Base-by-base conservation (phyloP, 192 early-diverging fungal genomes). In the Coemansia sp. region DNA sequence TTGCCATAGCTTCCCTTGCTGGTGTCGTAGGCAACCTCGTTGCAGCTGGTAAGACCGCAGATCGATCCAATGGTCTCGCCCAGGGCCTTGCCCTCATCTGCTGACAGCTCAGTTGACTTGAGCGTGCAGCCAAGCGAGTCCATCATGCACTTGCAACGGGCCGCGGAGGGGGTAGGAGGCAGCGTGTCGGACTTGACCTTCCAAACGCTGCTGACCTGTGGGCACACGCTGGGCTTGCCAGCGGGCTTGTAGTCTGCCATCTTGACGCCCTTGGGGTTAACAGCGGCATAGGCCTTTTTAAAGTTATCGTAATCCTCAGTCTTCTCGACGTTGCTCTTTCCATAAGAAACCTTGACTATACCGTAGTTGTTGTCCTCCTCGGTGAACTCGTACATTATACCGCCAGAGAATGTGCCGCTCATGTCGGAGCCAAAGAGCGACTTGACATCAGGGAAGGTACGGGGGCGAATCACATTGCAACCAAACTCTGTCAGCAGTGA, bases 401-500 rank as follows among this genome's bases (percentile, higher is more conserved):
- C 86, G 25, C 86, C 86, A 5, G 85, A 86, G 71, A 85, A 86
- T 8, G 58, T 62, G 27, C 46, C 41, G 8, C 65, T 75, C 86
- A 89, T 87, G 40, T 87, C 80, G 0, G 78, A 58, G 14, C 87
- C 82, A 48, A 83, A 85, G 25, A 89, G 62, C 15, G 85, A 77
- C 19, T 67, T 61, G 20, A 89, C 76, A 47, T 89, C 87, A 10
- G 78, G 59, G 64, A 89, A 89, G 0, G 59, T 64, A 32, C 86
- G 83, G 8, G 87, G 87, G 11, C 80, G 63, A 15, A 87, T 72
- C 7, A 63, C 34, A 58, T 87, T 87, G 63, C 87, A 89, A 4
- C 87, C 87, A 58, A 78, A 89, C 71, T 89, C 87, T 50, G 83
- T 82, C 38, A 89, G 55, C 41, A 89, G 70, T 19, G 85, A 83